Evolutionary conservation across 306 rosid genomes (phyloP), one percentile per base, ranked within the genome.

Genomic region (Biancaea sappan): DNA sequence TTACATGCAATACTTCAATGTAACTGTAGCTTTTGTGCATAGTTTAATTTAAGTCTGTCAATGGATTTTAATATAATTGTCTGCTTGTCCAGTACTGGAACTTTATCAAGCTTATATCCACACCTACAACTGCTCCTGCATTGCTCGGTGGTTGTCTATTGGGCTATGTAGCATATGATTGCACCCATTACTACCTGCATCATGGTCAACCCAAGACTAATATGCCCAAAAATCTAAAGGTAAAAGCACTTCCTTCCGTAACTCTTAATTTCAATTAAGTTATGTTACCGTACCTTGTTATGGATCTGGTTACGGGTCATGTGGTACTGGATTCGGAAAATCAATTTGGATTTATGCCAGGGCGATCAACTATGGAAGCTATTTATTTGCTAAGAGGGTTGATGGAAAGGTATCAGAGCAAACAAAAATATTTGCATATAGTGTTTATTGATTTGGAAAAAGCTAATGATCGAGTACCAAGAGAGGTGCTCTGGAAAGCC

Each of bases 111-210:
- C 83, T 91, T 72, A 1, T 84, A 19, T 48, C 82, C 53, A 41
- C 89, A 22, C 83, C 88, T 53, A 70, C 89, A 69, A 77, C 53
- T 51, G 75, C 98, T 60, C 97, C 98, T 65, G 97, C 94, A 44
- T 29, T 94, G 80, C 82, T 91, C 75, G 98, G 93, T 66, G 98
- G 98, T n/a, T 80, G 86, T 69, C 81, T 94, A 44, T 81, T 94
- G 85, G 96, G 96, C 66, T 91, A 94, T 81, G 98, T 94, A 76
- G 79, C 84, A 72, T 91, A 94, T 80, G 98, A 94, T 79, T 85
- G 89, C 76, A 91, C 97, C 67, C 98, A 94, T 83, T 91, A 88
- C 79, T 94, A 90, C 85, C 84, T 94, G 66, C 98, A 94, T 83
- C 97, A 94, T 75, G 91, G 97, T 74, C 96, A 91, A 64, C 97